Evolutionary conservation across 768 basidiomycete genomes (phyloP), one percentile per base, ranked within the genome.

Genomic region (Mycena floridula): DNA sequence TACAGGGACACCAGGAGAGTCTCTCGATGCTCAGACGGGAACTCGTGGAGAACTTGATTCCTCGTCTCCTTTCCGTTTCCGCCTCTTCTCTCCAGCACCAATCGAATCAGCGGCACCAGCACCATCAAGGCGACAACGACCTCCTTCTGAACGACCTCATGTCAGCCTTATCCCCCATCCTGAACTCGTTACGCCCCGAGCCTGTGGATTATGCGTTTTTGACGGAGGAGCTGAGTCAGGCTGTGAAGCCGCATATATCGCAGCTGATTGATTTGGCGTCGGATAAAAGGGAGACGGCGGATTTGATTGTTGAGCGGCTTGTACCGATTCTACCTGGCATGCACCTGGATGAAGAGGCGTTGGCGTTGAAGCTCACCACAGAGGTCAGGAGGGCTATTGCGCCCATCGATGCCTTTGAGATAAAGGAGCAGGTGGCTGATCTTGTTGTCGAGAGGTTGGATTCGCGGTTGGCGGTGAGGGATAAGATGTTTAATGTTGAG

Each of bases 401-500:
- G 0, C 85, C 84, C 0, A 76, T 91, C 20, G 89, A 92, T 54
- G 79, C 86, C 0, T 86, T 89, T 53, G 85, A 86, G 59, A 86
- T 92, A 58, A 89, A 89, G 67, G 89, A 91, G 55, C 86, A 89
- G 55, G 88, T 92, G 0, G 85, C 89, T 2, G 89, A 90, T 57
- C 76, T 91, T 23, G 89, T 92, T 2, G 85, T 92, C 7, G 89
- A 89, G 58, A 79, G 89, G 22, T 70, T 92, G 9, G 85, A 90
- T 54, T 84, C 89, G 9, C 79, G 88, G 16, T 71, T 92, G 39
- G 76, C 86, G 27, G 81, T 88, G 22, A 75, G 89, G 7, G 89
- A 91, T 60, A 81, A 82, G 55, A 60, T 74, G 5, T 75, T 85
- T 54, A 85, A 77, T 53, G 63, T 79, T 15, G 84, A 88, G 28